A percentile compares a stretch with the other conserved stretches of the same genome.
Evolutionary conservation across 2,329 filamentous ascomycete genomes (phyloP).

Genomic region (Parafenestella ontariensis): DNA sequence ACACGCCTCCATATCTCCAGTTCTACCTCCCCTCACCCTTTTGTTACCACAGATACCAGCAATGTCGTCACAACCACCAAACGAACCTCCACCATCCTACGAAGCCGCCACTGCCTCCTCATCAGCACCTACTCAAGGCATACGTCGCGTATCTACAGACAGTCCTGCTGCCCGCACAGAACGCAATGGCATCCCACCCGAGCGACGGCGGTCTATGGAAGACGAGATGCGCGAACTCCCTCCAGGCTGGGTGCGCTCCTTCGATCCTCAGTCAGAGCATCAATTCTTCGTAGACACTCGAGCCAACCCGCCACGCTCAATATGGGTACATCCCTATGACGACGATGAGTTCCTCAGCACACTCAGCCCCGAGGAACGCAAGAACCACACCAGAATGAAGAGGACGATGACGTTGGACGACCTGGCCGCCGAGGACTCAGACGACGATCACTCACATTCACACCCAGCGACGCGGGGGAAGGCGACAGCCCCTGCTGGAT

Average conservation of each 20-base stretch:
- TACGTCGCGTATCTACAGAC: conserved; percentile 41
- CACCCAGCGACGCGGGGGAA: conserved; percentile 5
- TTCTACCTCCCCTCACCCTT: too few relatives aligned
- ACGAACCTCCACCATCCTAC: conserved; percentile 45
- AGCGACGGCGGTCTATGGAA: conserved; percentile 65
- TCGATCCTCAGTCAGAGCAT: conserved; percentile 61
- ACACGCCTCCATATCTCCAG: too few relatives aligned
- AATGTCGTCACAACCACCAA: conserved; percentile 33
- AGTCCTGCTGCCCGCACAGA: conserved; percentile 39
- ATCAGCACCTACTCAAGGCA: conserved; percentile 26
- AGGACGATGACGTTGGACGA: conserved; percentile 51
- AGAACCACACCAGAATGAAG: conserved; percentile 52
- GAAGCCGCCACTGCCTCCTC: conserved; percentile 37
- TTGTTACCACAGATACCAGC: not conserved
- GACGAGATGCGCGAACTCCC: conserved; percentile 64
- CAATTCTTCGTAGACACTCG: conserved; percentile 70
- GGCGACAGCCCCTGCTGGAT: conserved; percentile 6
- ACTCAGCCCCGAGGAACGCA: conserved; percentile 58
- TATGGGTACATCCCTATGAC: conserved; percentile 69
- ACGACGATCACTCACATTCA: conserved; percentile 33
- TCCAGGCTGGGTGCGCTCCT: conserved; percentile 64
- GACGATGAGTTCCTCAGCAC: conserved; percentile 61
- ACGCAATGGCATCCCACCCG: conserved; percentile 62
- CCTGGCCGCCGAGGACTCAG: conserved; percentile 53
- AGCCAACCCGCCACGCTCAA: conserved; percentile 61